These are phyloP conservation scores for Fusarium denticulatum DNA, from an alignment of 2,329 filamentous ascomycete species.

Conservation along the genomic window DNA sequence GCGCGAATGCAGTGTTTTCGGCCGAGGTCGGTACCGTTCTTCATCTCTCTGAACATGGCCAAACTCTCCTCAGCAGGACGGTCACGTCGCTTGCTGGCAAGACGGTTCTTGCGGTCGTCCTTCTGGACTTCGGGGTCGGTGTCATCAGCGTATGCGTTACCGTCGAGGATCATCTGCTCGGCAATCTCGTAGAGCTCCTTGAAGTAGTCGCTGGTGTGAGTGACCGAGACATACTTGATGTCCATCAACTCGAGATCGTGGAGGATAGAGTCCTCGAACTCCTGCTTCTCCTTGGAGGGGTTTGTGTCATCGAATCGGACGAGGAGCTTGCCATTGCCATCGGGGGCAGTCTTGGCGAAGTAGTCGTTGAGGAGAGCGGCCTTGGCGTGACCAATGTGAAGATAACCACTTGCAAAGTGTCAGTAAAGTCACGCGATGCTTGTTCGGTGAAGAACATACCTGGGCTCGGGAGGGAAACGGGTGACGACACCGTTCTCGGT, in stretches of 20 bases:
- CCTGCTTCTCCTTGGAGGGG: conserved; percentile 95
- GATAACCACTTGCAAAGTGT: conserved; percentile 69
- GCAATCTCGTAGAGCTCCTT: conserved; percentile 89
- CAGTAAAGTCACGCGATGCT: conserved; percentile 17
- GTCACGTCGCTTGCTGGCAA: conserved; percentile 83
- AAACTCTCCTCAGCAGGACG: conserved; percentile 84
- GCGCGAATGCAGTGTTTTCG: conserved; percentile 90
- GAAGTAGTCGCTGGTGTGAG: conserved; percentile 96
- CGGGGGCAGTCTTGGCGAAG: conserved; percentile 93
- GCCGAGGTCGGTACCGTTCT: conserved; percentile 81
- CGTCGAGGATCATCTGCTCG: conserved; percentile 84
- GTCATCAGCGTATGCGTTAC: conserved; percentile 93
- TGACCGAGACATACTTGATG: conserved; percentile 85
- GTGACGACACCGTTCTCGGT: conserved; percentile 90
- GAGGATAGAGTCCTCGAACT: conserved; percentile 93
- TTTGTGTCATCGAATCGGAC: conserved; percentile 98
- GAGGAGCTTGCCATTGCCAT: conserved; percentile 89
- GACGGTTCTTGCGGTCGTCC: conserved; percentile 83
- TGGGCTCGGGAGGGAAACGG: conserved; percentile 93
- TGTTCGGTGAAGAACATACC: conserved; percentile 61
- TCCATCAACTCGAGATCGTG: conserved; percentile 93
- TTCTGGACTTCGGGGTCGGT: conserved; percentile 91
- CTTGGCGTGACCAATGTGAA: conserved; percentile 97
- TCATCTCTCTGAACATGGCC: conserved; percentile 92
- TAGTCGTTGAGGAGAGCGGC: conserved; percentile 94